These are phyloP conservation scores for Eragrostis tef DNA, from an alignment of 202 grass and related monocot species.

Conservation along the genomic window DNA sequence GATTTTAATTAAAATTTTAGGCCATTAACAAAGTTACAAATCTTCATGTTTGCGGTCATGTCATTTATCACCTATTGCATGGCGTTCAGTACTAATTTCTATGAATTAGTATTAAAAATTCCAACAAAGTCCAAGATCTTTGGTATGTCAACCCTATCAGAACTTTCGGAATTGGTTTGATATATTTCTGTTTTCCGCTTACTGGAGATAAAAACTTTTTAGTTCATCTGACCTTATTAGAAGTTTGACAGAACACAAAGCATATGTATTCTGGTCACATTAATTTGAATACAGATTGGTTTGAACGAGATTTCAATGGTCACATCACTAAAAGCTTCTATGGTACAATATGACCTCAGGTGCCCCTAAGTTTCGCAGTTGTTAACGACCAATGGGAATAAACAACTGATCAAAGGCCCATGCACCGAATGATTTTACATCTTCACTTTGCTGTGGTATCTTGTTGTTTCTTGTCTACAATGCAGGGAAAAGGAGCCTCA, in stretches of 20 bases:
- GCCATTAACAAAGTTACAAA: background rate
- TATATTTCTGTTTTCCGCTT: too few relatives aligned
- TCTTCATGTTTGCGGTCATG: background rate
- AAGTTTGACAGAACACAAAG: background rate
- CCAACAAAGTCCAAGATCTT: background rate
- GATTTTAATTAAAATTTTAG: background rate
- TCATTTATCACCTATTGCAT: background rate
- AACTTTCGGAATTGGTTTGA: too few relatives aligned
- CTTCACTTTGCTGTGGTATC: constrained; percentile 38
- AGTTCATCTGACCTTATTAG: background rate
- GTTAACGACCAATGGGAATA: constrained; percentile 21
- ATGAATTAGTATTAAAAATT: background rate
- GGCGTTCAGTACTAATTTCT: background rate
- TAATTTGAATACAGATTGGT: background rate
- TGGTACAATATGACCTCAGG: constrained; percentile 35
- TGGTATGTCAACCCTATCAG: background rate
- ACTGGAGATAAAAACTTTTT: too few relatives aligned
- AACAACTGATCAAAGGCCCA: constrained; percentile 1
- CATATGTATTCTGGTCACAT: background rate
- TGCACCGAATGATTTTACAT: constrained; percentile 1
- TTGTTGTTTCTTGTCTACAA: constrained; percentile 24
- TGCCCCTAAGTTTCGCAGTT: constrained; percentile 16
- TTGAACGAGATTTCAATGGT: background rate
- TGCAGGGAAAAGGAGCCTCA: constrained; percentile 12
- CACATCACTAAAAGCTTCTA: background rate